Evolutionary conservation across 192 early-diverging fungal species (phyloP).

Genomic region (Backusella mclennaniae): DNA sequence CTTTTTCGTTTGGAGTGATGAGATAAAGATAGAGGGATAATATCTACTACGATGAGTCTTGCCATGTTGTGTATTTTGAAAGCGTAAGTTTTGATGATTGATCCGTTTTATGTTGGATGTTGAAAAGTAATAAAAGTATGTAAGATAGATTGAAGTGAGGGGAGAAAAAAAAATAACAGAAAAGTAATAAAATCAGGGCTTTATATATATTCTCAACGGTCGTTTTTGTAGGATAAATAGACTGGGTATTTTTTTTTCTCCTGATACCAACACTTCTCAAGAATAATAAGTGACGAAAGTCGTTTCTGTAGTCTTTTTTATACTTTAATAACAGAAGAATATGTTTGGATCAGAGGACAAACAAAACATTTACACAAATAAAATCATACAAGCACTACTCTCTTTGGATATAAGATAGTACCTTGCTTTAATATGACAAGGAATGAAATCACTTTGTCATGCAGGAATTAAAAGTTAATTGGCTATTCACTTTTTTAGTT

Average conservation of each 20-base stretch:
- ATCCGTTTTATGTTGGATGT: background rate
- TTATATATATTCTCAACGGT: background rate
- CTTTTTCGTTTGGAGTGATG: background rate
- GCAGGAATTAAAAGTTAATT: background rate
- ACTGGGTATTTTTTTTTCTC: background rate
- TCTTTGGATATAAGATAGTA: background rate
- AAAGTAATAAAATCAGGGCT: background rate
- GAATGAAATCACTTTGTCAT: background rate
- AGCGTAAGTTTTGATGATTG: background rate
- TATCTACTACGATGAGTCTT: background rate
- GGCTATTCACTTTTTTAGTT: background rate
- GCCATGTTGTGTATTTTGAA: background rate
- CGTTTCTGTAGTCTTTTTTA: background rate
- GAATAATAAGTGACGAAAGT: background rate
- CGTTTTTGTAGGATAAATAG: background rate
- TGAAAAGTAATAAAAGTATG: background rate
- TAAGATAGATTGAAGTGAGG: background rate
- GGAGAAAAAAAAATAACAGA: background rate
- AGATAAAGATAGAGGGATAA: background rate
- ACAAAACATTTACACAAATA: conserved; percentile 1
- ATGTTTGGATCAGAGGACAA: conserved; percentile 2
- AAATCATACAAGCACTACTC: background rate
- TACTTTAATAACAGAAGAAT: background rate
- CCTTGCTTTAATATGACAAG: background rate
- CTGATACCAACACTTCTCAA: background rate